A percentile compares a stretch with the other conserved stretches of the same genome.
phyloP scores from a whole-genome alignment of 2,329 filamentous ascomycete species.

The Botryotinia convoluta region DNA sequence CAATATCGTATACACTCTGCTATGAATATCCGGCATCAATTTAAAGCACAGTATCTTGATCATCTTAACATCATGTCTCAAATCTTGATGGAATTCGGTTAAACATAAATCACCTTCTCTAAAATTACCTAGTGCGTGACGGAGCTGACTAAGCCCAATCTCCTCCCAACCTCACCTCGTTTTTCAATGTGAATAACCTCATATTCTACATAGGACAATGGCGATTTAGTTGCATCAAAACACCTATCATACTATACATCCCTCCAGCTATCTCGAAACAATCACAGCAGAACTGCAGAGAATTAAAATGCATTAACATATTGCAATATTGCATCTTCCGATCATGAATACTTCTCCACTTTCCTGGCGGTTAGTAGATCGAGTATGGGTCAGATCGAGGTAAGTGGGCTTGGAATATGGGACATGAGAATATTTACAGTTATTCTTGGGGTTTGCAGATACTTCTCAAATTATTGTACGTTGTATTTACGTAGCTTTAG shows the following conservation, averaged over 20 bases:
- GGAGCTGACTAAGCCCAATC: neutral
- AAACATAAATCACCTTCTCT: neutral
- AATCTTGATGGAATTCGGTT: neutral
- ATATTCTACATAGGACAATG: neutral
- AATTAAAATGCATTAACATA: neutral
- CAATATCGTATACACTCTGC: neutral
- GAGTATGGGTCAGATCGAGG: too few species aligned
- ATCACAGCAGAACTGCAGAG: neutral
- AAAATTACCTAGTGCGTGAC: neutral
- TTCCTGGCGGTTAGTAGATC: too few species aligned
- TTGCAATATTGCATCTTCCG: neutral
- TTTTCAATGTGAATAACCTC: neutral
- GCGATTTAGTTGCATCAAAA: neutral
- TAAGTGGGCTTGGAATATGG: too few species aligned
- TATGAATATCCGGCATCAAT: neutral
- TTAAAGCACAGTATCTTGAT: neutral
- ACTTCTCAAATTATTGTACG: neutral
- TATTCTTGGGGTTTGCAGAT: neutral
- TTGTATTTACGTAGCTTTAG: neutral
- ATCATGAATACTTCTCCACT: too few species aligned
- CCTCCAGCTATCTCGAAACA: neutral
- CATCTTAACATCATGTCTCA: neutral
- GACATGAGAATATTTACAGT: fast-evolving
- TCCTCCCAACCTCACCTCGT: neutral
- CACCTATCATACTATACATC: neutral